phyloP scores from a whole-genome alignment of 2,329 filamentous ascomycete species.

The Colletotrichum cordylinicola region DNA sequence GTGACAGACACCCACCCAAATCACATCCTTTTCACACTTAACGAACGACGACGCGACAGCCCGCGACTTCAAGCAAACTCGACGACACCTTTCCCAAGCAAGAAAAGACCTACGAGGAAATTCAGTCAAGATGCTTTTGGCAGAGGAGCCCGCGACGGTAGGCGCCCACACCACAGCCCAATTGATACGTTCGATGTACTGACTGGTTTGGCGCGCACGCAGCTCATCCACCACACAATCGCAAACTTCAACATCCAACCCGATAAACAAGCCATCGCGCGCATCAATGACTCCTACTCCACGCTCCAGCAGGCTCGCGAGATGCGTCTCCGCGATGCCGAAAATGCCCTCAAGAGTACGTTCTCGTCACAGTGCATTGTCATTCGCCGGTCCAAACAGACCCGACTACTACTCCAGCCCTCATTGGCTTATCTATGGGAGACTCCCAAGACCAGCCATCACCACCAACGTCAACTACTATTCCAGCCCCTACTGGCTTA shows the following conservation, averaged over 20 bases:
- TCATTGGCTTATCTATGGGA: neutral
- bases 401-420: neutral
- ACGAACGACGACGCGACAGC: neutral
- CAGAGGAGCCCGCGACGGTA: constrained; percentile 90
- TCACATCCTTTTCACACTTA: neutral
- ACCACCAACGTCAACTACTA: neutral
- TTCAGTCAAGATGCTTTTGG: constrained; percentile 79
- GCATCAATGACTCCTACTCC: constrained; percentile 82
- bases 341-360: constrained; percentile 67
- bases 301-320: constrained; percentile 86
- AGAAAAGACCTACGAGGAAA: neutral
- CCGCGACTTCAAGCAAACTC: neutral
- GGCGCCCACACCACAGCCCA: constrained; percentile 25
- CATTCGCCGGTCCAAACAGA: neutral
- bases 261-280: constrained; percentile 83
- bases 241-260: constrained; percentile 93
- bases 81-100: neutral
- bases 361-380: neutral
- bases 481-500: neutral
- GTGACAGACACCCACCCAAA: neutral
- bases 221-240: constrained; percentile 92
- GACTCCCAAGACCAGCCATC: neutral
- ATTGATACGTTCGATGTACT: neutral
- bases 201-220: constrained; percentile 16
- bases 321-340: constrained; percentile 74